A percentile compares a stretch with the other conserved stretches of the same genome.
Conservation (phyloP, 306 rosid genomes). For the Quercus berberidifolia region DNA sequence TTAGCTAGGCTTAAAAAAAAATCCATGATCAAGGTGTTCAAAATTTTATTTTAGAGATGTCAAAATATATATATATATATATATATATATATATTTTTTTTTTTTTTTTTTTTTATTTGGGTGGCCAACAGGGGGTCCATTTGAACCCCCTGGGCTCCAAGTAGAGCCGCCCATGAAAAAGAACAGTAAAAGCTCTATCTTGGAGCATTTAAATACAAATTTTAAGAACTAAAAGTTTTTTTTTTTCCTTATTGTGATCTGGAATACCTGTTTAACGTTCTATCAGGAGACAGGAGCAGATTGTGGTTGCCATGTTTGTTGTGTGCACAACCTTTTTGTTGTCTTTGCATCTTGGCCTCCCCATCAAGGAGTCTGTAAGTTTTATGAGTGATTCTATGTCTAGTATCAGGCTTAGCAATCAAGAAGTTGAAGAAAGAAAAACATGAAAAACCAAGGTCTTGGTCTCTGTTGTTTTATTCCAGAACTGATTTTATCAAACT, state of each 20-base stretch:
- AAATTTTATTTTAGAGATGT: too few species aligned
- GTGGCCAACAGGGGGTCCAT: too few species aligned
- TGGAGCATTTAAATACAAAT: background rate
- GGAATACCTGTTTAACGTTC: background rate
- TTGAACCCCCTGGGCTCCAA: too few species aligned
- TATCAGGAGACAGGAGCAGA: background rate
- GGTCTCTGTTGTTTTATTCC: background rate
- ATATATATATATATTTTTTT: too few species aligned
- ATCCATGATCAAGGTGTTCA: too few species aligned
- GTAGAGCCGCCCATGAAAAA: conserved; percentile 21
- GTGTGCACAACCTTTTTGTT: background rate
- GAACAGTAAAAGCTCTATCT: conserved; percentile 31
- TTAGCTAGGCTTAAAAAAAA: too few species aligned
- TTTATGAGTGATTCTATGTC: background rate
- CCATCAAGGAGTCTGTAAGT: background rate
- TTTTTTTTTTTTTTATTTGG: too few species aligned
- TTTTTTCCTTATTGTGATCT: background rate
- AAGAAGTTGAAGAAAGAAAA: background rate
- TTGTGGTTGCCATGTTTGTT: background rate
- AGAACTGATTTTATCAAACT: background rate
- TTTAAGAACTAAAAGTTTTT: background rate
- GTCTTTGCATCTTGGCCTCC: background rate
- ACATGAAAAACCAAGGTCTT: background rate
- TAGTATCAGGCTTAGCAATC: background rate
- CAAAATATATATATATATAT: too few species aligned